Evolutionary conservation across 257 asterid genomes (phyloP), one percentile per base, ranked within the genome.

Genomic region (Apocynum venetum): DNA sequence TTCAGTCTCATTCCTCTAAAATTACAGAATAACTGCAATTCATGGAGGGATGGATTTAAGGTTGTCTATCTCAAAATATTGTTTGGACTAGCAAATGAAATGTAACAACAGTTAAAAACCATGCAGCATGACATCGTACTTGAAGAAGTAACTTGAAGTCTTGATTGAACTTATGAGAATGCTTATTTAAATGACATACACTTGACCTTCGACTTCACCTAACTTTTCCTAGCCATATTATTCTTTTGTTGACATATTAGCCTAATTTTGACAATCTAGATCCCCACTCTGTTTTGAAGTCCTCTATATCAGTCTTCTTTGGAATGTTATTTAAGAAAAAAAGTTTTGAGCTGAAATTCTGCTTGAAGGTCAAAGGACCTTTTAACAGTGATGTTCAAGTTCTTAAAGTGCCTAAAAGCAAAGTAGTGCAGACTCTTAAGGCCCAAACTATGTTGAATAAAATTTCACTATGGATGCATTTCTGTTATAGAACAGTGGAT

Each of bases 231-330:
- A 25, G 31, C 31, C 31, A 25, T 25, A 25, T 25, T 25, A 25
- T 25, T 25, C 31, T 25, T 25, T 25, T 25, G 31, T 25, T 25
- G 31, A 25, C 35, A 57, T 71, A 19, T 65, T 66, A 10, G 36
- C 43, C 41, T 35, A 52, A 25, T 52, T 53, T n/a, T 59, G 78
- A 57, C 46, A 56, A 71, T 68, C 66, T 78, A 19, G 74, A 75
- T 73, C 70, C 31, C 31, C 31, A 25, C 31, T 25, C 31, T 25
- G 31, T 25, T 25, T 25, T 25, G 31, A 25, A 25, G 31, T 25
- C 31, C 31, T 25, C 31, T 25, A 25, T 25, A 25, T 25, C 31
- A 25, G 31, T 25, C 31, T 25, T 25, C 31, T 25, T 25, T 25
- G 31, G 31, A 25, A 25, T 25, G 31, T 25, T 25, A 25, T 25